A percentile compares a stretch with the other conserved stretches of the same genome.
Conservation (phyloP, 768 basidiomycete genomes). For the Trametes meyenii region DNA sequence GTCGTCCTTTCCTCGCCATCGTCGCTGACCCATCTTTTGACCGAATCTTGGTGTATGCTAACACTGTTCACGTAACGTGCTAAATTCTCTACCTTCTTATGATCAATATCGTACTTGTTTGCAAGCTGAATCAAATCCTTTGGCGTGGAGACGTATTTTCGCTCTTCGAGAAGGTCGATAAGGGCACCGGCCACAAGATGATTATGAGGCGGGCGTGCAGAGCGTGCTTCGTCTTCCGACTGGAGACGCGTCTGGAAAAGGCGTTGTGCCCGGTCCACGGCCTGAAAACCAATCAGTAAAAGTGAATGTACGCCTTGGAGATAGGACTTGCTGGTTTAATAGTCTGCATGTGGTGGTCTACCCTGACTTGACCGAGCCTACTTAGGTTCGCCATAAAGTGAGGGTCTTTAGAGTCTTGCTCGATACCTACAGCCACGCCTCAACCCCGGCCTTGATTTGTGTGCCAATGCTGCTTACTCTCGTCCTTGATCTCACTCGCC, state of each 20-base stretch:
- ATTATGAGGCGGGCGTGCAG: constrained; percentile 47
- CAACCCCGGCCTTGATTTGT: background rate
- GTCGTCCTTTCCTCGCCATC: constrained; percentile 58
- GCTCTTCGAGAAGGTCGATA: constrained; percentile 61
- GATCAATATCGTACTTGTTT: constrained; percentile 56
- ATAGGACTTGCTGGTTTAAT: constrained; percentile 47
- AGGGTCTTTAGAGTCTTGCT: constrained; percentile 69
- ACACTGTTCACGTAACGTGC: constrained; percentile 64
- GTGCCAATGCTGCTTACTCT: constrained; percentile 39
- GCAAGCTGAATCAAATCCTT: constrained; percentile 55
- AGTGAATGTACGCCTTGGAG: background rate
- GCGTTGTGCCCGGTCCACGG: constrained; percentile 39
- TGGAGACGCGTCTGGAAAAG: constrained; percentile 57
- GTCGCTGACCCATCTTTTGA: constrained; percentile 47
- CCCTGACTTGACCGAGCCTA: constrained; percentile 66
- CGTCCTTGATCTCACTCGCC: constrained; percentile 55
- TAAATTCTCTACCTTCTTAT: constrained; percentile 52
- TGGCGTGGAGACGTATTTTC: constrained; percentile 49
- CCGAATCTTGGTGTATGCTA: constrained; percentile 53
- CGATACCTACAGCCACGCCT: constrained; percentile 43
- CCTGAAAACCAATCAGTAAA: constrained; percentile 6
- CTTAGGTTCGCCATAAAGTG: constrained; percentile 68
- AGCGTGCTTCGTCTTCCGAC: constrained; percentile 58
- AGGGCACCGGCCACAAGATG: constrained; percentile 56
- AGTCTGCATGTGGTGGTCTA: constrained; percentile 64